Evolutionary conservation across 345 rosid genomes (phyloP).

Genomic region (rapeseed (Brassica napus)): DNA sequence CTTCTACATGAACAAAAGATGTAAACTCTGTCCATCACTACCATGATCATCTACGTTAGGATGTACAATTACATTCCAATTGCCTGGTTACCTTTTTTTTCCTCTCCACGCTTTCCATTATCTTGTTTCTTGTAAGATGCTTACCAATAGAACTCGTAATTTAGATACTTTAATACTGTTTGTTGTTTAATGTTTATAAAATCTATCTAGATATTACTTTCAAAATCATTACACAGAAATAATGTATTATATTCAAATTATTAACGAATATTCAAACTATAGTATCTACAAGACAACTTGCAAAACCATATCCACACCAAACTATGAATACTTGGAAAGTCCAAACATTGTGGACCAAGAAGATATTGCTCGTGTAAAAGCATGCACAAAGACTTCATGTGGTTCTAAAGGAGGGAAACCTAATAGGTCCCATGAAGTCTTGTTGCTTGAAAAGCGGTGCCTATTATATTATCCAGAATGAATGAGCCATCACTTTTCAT

Average conservation of each 20-base stretch:
- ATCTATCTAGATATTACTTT: not conserved
- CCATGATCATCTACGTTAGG: not conserved
- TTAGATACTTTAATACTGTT: not conserved
- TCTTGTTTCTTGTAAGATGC: not conserved
- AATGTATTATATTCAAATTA: not conserved
- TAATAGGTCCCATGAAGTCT: not conserved
- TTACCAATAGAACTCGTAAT: not conserved
- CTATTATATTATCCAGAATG: not conserved
- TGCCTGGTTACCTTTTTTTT: not conserved
- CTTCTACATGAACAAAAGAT: not conserved
- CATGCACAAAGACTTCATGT: slow-evolving; percentile 3
- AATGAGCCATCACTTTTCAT: slow-evolving; percentile 1
- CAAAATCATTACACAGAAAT: not conserved
- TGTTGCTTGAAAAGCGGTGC: slow-evolving; percentile 7
- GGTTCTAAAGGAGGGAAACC: not conserved
- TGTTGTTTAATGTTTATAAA: not conserved
- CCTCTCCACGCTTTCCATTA: not conserved
- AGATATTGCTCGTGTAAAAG: slow-evolving; percentile 7
- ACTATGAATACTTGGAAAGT: not conserved
- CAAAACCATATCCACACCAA: not conserved
- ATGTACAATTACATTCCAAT: not conserved
- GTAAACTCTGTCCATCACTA: not conserved
- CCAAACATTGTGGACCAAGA: slow-evolving; percentile 13
- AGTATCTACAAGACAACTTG: not conserved
- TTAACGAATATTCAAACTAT: not conserved